Base-by-base conservation (phyloP, 2,329 filamentous ascomycete genomes). In the Monilinia polystroma region DNA sequence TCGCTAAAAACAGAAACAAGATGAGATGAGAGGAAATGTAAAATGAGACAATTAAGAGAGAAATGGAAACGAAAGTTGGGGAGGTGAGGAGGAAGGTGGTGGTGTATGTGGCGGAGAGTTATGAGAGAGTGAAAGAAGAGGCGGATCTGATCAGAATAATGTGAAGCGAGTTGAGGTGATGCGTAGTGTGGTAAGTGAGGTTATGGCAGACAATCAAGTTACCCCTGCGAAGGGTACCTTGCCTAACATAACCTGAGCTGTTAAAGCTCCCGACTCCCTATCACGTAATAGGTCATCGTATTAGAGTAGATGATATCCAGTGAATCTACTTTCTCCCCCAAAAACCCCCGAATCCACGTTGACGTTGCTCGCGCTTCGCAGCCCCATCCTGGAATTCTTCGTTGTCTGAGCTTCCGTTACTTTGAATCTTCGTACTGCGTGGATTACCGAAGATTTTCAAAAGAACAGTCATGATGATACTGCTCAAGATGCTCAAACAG, bases 401-500 rank as follows among this genome's bases (percentile, higher is more conserved):
- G 35, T 64, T 73, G 12, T 77, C 76, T 10, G 77, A 80, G 68
- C 74, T 77, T 2, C 73, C 75, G 56, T 75, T 75, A 68, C 74
- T 76, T 51, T 76, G 70, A 52, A 82, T 78, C 75, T 83, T 85
- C 45, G 76, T 77, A 73, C 79, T 83, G 1, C 81, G 81, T 51
- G 81, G 75, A 71, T 86, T 85, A 26, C 85, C 86, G 67, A 87
- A 79, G 41, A 84, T 76, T 75, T 75, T 88, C 52, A 96, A 78
- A 67, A 92, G 77, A 23, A 87, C 73, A 60, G 87, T 85, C 89
- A 95, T 93, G 66, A 82, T 75, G 29, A 88, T 80, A 54, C 89
- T 89, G 73, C 89, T 90, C 4, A 89, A 70, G 62, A 96, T 93
- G 78, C 92, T 96, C 62, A 88, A 80, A 69, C 85, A 87, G 26